These are phyloP conservation scores for Trypanosoma grayi DNA, from an alignment of 208 protist genomes.

Conservation along the genomic window DNA sequence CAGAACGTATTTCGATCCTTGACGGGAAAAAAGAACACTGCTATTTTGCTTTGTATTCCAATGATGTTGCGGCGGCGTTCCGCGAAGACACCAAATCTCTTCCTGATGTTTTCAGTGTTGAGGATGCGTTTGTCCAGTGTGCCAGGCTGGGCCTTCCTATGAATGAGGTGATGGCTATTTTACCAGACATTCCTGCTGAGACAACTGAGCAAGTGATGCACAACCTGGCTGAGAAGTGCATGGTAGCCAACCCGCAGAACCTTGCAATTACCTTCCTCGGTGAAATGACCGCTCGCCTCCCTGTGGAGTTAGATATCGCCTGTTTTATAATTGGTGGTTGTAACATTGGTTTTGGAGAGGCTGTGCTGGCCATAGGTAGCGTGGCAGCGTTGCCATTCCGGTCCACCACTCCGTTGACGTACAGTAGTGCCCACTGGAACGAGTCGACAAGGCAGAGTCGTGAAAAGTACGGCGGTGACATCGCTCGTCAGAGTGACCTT, in stretches of 20 bases:
- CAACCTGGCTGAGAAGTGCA: conserved; percentile 74
- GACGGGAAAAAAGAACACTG: conserved; percentile 25
- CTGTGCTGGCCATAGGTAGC: conserved; percentile 50
- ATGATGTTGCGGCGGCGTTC: conserved; percentile 47
- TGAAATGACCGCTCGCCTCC: conserved; percentile 74
- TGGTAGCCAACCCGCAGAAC: conserved; percentile 49
- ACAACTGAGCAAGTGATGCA: conserved; percentile 59
- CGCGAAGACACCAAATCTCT: conserved; percentile 24
- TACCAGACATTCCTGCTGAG: conserved; percentile 54
- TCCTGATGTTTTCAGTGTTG: conserved; percentile 44
- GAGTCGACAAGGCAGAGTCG: conserved; percentile 42
- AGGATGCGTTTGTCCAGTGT: conserved; percentile 81
- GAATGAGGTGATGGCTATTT: conserved; percentile 22
- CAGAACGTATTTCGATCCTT: conserved; percentile 56
- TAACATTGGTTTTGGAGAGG: conserved; percentile 77
- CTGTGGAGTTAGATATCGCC: conserved; percentile 69
- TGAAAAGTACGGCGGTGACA: conserved; percentile 62
- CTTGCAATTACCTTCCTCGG: conserved; percentile 75
- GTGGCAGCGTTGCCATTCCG: conserved; percentile 61
- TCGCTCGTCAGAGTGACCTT: conserved; percentile 74
- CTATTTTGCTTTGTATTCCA: conserved; percentile 82
- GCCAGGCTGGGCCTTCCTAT: conserved; percentile 31
- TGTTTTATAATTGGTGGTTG: conserved; percentile 76
- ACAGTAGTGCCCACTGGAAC: conserved; percentile 30
- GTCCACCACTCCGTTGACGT: conserved; percentile 30